Evolutionary conservation across 1,139 yeast species (phyloP).

Genomic region (Yamadazyma dushanensis): DNA sequence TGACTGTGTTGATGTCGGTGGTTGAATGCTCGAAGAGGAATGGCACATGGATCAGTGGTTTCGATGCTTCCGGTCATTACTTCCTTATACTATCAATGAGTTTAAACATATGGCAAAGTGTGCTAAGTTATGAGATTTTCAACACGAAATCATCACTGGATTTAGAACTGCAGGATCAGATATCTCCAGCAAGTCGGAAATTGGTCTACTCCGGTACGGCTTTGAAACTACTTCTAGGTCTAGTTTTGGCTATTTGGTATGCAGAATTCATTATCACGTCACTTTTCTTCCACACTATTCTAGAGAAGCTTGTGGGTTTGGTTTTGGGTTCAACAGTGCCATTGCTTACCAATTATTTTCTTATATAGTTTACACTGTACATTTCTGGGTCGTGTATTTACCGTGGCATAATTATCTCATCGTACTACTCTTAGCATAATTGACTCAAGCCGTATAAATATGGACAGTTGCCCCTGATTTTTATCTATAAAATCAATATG

Average conservation of each 20-base stretch:
- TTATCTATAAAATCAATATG: constrained; percentile 11
- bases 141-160: constrained; percentile 9
- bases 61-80: constrained; percentile 67
- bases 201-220: constrained; percentile 5
- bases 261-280: constrained; percentile 53
- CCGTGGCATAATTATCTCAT: constrained; percentile 9
- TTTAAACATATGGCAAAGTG: constrained; percentile 34
- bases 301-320: constrained; percentile 57
- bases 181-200: constrained; percentile 1
- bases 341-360: constrained; percentile 9
- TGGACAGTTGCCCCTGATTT: not conserved
- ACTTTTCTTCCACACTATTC: constrained; percentile 59
- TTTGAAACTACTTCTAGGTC: not conserved
- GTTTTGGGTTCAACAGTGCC: constrained; percentile 47
- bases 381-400: not conserved
- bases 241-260: constrained; percentile 13
- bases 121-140: not conserved
- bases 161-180: constrained; percentile 8
- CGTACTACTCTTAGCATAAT: constrained; percentile 3
- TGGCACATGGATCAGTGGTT: constrained; percentile 52
- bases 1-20: constrained; percentile 2
- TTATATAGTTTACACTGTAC: not conserved
- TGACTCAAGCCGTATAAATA: constrained; percentile 1
- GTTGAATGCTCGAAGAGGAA: constrained; percentile 18
- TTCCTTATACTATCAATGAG: constrained; percentile 53